A percentile compares a stretch with the other conserved stretches of the same genome.
These are phyloP conservation scores for Cerioporus squamosus DNA, from an alignment of 1,284 basidiomycete species.

Conservation along the genomic window DNA sequence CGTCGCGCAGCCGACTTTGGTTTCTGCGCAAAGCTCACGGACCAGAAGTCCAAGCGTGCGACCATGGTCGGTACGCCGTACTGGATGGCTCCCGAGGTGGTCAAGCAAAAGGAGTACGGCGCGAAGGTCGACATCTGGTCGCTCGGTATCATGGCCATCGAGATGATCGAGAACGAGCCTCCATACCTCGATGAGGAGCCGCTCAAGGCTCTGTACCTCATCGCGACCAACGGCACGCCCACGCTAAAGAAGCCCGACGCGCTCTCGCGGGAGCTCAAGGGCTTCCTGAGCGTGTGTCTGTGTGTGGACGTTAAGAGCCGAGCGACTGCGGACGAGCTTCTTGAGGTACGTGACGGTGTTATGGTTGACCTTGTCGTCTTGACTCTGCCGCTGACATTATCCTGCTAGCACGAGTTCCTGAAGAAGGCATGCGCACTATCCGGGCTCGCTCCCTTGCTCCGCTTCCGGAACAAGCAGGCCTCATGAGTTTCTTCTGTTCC, in stretches of 20 bases:
- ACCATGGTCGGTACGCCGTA: constrained; percentile 99
- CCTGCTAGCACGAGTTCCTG: constrained; percentile 84
- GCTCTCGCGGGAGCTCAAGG: constrained; percentile 91
- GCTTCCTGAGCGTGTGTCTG: constrained; percentile 94
- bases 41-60: constrained; percentile 97
- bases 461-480: constrained; percentile 54
- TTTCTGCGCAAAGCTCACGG: constrained; percentile 97
- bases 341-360: constrained; percentile 82
- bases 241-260: constrained; percentile 96
- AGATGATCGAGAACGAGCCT: constrained; percentile 99
- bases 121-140: constrained; percentile 99
- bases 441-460: constrained; percentile 82
- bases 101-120: constrained; percentile 99
- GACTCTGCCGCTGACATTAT: neutral
- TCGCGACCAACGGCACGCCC: constrained; percentile 97
- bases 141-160: constrained; percentile 98
- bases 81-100: constrained; percentile 99
- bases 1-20: constrained; percentile 86
- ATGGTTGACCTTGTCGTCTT: neutral
- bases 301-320: constrained; percentile 97
- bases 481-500: constrained; percentile 30
- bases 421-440: constrained; percentile 83
- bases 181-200: constrained; percentile 99
- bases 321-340: constrained; percentile 90
- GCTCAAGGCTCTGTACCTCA: constrained; percentile 94